Conservation (phyloP, 1,284 basidiomycete genomes). For the Moesziomyces globuligerus region DNA sequence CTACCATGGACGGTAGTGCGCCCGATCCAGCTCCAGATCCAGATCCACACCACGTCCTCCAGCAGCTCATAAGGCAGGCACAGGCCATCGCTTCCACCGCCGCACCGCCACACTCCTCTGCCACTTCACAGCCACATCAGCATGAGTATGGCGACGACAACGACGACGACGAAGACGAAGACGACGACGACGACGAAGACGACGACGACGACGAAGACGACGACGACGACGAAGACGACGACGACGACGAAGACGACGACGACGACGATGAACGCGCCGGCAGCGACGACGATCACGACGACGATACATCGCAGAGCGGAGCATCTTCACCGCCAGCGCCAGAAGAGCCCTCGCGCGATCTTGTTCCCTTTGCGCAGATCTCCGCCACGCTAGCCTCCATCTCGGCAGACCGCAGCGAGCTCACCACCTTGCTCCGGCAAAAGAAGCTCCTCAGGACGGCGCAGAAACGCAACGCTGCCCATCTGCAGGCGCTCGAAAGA, state of each 20-base stretch:
- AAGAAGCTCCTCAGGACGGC: slow-evolving; percentile 9
- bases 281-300: neutral
- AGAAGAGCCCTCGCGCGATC: neutral
- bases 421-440: slow-evolving; percentile 11
- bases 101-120: neutral
- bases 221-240: neutral
- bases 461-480: slow-evolving; percentile 17
- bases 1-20: slow-evolving; percentile 30
- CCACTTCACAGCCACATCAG: neutral
- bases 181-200: neutral
- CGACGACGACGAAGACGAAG: neutral
- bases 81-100: slow-evolving; percentile 6
- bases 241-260: neutral
- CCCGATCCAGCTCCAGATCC: slow-evolving; percentile 3
- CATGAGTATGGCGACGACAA: too few species aligned
- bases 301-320: neutral
- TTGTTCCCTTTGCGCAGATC: slow-evolving; percentile 12
- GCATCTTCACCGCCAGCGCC: neutral
- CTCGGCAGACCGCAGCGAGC: slow-evolving; percentile 28
- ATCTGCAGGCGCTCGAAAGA: slow-evolving; percentile 17
- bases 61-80: slow-evolving; percentile 33
- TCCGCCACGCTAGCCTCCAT: slow-evolving; percentile 21
- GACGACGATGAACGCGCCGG: too few species aligned
- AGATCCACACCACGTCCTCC: slow-evolving; percentile 24
- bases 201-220: neutral